Evolutionary conservation across 768 basidiomycete species (phyloP).

Genomic region (Lepiota venenata): DNA sequence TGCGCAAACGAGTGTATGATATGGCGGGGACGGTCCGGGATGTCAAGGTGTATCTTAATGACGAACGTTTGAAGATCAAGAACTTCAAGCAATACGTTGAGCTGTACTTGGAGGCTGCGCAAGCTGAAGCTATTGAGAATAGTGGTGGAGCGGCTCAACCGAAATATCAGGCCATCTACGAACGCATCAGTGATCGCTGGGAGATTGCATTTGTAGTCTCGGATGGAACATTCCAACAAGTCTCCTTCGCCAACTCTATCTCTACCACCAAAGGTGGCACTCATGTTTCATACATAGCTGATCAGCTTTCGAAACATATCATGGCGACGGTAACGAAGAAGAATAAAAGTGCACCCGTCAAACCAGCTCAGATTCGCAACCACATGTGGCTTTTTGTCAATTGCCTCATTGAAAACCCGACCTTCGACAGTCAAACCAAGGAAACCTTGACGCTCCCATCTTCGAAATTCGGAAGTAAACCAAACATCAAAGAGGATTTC

Average conservation of each 20-base stretch:
- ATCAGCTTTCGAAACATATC: constrained; percentile 86
- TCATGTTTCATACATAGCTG: constrained; percentile 81
- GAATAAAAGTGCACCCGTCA: constrained; percentile 95
- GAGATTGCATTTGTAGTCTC: constrained; percentile 95
- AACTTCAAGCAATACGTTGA: constrained; percentile 98
- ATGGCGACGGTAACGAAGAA: constrained; percentile 87
- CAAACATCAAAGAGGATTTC: constrained; percentile 83
- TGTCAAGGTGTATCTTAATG: constrained; percentile 91
- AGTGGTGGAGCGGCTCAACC: constrained; percentile 77
- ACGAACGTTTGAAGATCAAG: constrained; percentile 88
- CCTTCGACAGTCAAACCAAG: constrained; percentile 99
- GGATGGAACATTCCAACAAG: constrained; percentile 88
- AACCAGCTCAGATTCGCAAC: constrained; percentile 90
- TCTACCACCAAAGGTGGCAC: constrained; percentile 96
- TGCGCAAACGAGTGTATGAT: constrained; percentile 94
- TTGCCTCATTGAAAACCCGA: constrained; percentile 93
- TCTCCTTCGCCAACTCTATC: constrained; percentile 98
- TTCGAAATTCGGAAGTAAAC: constrained; percentile 90
- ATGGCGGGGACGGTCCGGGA: constrained; percentile 94
- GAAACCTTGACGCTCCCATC: constrained; percentile 86
- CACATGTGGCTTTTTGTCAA: constrained; percentile 99
- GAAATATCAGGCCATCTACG: constrained; percentile 82
- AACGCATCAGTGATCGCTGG: constrained; percentile 81
- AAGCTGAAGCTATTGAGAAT: constrained; percentile 61
- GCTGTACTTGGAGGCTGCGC: constrained; percentile 80